These are phyloP conservation scores for Leccinum imitatum DNA, from an alignment of 768 basidiomycete species.

Conservation along the genomic window DNA sequence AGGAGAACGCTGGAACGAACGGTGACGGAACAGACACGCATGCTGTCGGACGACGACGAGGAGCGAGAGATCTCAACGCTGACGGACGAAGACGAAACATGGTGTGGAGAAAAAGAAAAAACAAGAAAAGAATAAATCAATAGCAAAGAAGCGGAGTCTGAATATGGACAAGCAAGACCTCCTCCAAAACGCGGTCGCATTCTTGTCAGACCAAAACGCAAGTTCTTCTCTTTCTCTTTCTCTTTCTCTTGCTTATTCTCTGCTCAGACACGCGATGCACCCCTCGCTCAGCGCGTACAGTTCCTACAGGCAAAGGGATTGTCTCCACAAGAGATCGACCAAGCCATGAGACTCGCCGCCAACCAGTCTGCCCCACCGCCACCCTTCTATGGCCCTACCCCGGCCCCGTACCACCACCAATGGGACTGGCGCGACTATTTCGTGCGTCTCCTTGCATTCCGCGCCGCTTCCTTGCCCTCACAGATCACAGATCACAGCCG, in stretches of 20 bases:
- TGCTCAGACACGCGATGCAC: slow-evolving; percentile 68
- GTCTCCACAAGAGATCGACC: slow-evolving; percentile 78
- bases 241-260: slow-evolving; percentile 3
- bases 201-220: slow-evolving; percentile 84
- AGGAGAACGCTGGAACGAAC: slow-evolving; percentile 6
- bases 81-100: slow-evolving; percentile 32
- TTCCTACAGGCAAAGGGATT: slow-evolving; percentile 97
- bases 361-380: slow-evolving; percentile 20
- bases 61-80: slow-evolving; percentile 3
- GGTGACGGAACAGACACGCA: slow-evolving; percentile 5
- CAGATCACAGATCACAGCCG: slow-evolving; percentile 75
- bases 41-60: slow-evolving; percentile 19
- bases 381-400: slow-evolving; percentile 42
- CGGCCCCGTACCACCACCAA: slow-evolving; percentile 42
- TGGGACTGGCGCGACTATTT: slow-evolving; percentile 99
- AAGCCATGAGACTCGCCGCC: slow-evolving; percentile 69
- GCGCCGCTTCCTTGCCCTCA: slow-evolving; percentile 18
- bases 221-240: slow-evolving; percentile 7
- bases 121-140: neutral
- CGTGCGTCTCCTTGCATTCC: slow-evolving; percentile 46
- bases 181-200: slow-evolving; percentile 77
- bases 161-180: slow-evolving; percentile 67
- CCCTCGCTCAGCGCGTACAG: slow-evolving; percentile 81
- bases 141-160: slow-evolving; percentile 26
- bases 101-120: neutral